Base-by-base conservation (phyloP, 768 basidiomycete genomes). In the Tephrocybe sp. region DNA sequence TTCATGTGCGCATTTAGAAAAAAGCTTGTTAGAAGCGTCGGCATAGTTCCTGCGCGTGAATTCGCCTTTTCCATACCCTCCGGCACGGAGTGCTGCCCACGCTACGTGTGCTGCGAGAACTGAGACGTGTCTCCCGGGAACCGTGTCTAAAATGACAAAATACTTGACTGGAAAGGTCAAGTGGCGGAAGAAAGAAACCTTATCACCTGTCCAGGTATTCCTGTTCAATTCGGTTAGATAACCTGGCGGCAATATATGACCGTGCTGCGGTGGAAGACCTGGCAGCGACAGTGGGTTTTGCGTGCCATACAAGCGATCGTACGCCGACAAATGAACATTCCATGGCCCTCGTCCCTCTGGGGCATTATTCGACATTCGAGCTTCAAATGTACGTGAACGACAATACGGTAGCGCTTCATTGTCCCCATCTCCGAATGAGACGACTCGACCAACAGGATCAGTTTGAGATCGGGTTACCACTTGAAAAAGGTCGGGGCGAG, bases 101-200 rank as follows among this genome's bases (percentile, higher is more conserved):
- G 65, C 56, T 3, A 66, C 60, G 8, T 60, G 46, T 15, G 48
- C 42, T 16, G 53, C 55, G 15, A 64, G 40, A 12, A 44, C 18
- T 7, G 45, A 44, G 31, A 42, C 21, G 22, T 62, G 43, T 36
- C 34, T 6, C 5, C 10, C 47, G 43, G 64, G 56, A 8, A 42
- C 39, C 2, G 62, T 56, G 30, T 57, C 55, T 22, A 62, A 27
- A 18, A 69, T 66, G 3, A 65, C 60, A 45, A 69, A 58, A 43
- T 64, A 69, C 19, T 54, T 67, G 23, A 68, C 68, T 1, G 59
- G 65, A 40, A 69, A 59, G 6, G 44, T 47, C 44, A 65, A 69
- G 55, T 56, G 65, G 9, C 36, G 55, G 52, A 68, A 69, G 50
- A 69, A 62, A 56, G 55, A 57, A 10, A 9, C 52, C 29, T 18